Conservation (phyloP, 805 yeast genomes). For the Ogataea paraovalis region DNA sequence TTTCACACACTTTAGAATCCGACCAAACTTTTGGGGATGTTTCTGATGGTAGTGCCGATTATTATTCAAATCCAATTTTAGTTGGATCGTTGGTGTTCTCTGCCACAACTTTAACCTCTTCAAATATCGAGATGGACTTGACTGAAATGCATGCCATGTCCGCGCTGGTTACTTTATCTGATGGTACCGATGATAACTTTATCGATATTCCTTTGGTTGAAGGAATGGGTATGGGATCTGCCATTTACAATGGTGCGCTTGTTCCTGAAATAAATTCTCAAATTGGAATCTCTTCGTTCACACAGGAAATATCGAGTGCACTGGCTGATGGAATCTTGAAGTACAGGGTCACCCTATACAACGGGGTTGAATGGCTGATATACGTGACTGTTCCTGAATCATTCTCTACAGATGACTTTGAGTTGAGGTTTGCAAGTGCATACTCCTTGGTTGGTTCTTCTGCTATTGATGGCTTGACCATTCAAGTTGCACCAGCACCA, state of each 20-base stretch:
- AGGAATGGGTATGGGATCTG: conserved; percentile 59
- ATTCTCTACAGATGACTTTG: conserved; percentile 27
- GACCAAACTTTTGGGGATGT: conserved; percentile 39
- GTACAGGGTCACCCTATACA: conserved; percentile 37
- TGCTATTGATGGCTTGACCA: conserved; percentile 37
- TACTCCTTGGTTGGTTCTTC: conserved; percentile 36
- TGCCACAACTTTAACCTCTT: conserved; percentile 42
- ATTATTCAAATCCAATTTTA: conserved; percentile 48
- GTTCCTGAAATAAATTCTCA: conserved; percentile 43
- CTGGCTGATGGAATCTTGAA: conserved; percentile 31
- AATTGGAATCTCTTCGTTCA: conserved; percentile 41
- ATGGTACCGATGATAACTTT: conserved; percentile 28
- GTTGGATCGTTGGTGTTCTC: conserved; percentile 54
- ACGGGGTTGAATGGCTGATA: conserved; percentile 46
- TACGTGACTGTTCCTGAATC: conserved; percentile 41
- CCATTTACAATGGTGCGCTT: conserved; percentile 45
- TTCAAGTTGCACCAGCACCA: conserved; percentile 50
- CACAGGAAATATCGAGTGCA: conserved; percentile 30
- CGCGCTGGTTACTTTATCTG: conserved; percentile 40
- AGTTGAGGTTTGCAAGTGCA: conserved; percentile 30
- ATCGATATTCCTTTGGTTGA: conserved; percentile 50
- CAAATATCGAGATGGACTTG: conserved; percentile 38
- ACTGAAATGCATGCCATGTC: conserved; percentile 49
- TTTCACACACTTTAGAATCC: conserved; percentile 47
- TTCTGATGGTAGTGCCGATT: conserved; percentile 45